Conservation (phyloP, 2,329 filamentous ascomycete species). For the Curvularia sp. region DNA sequence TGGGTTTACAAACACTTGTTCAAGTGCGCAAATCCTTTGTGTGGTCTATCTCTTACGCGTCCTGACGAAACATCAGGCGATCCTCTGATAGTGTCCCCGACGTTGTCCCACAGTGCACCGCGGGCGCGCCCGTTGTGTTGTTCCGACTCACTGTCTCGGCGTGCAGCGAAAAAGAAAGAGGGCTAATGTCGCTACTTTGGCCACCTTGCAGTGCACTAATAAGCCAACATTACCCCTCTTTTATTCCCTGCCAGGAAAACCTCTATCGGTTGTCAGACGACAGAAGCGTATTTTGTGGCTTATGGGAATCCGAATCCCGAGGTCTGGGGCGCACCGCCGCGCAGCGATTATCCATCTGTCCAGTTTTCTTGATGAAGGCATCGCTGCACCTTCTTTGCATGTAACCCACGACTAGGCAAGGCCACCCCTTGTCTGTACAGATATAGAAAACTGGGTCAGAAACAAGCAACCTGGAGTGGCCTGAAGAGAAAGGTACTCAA, state of each 20-base stretch:
- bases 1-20: conserved; percentile 24
- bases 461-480: neutral
- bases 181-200: conserved; percentile 36
- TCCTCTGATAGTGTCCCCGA: conserved; percentile 2
- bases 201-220: conserved; percentile 34
- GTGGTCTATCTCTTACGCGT: conserved; percentile 4
- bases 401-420: conserved; percentile 19
- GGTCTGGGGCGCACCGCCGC: conserved; percentile 20
- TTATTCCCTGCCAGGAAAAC: conserved; percentile 20
- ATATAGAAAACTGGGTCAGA: conserved; percentile 5
- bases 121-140: conserved; percentile 13
- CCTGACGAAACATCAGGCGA: conserved; percentile 15
- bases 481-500: neutral
- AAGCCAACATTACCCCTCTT: conserved; percentile 35
- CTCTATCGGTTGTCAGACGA: conserved; percentile 17
- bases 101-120: conserved; percentile 11
- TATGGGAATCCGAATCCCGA: conserved; percentile 12
- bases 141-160: conserved; percentile 12
- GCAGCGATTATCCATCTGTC: conserved; percentile 24
- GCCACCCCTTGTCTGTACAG: conserved; percentile 6
- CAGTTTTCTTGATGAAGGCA: conserved; percentile 18
- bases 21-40: conserved; percentile 4
- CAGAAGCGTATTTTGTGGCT: conserved; percentile 27
- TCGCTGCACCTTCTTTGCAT: conserved; percentile 14
- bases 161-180: conserved; percentile 21